A percentile compares a stretch with the other conserved stretches of the same genome.
These are phyloP conservation scores for Quercus ilex DNA, from an alignment of 306 rosid species.

Conservation along the genomic window DNA sequence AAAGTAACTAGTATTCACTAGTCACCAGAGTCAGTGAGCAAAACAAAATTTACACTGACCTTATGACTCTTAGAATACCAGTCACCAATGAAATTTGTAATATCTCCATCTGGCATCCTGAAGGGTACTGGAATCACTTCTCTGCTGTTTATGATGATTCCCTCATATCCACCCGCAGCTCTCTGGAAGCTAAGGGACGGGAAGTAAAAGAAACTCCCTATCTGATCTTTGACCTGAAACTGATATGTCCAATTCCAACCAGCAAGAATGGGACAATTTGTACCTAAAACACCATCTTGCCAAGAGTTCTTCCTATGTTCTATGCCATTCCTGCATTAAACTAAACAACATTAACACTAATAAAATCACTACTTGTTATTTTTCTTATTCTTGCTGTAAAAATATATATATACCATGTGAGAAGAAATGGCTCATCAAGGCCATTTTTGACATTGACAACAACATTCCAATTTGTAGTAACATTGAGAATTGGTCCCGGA, in stretches of 20 bases:
- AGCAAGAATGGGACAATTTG: conserved; percentile 95
- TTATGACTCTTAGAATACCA: conserved; percentile 84
- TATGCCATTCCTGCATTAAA: conserved; percentile 75
- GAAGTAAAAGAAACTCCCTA: conserved; percentile 94
- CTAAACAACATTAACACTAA: conserved; percentile 33
- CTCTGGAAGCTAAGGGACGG: conserved; percentile 83
- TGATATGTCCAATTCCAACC: conserved; percentile 98
- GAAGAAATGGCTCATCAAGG: conserved; percentile 87
- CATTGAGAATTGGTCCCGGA: conserved; percentile 80
- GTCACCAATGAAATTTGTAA: conserved; percentile 74
- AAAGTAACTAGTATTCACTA: not conserved
- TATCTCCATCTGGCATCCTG: conserved; percentile 82
- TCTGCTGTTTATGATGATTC: conserved; percentile 74
- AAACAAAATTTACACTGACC: conserved; percentile 36
- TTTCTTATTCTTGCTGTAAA: conserved; percentile 8
- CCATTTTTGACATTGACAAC: conserved; percentile 79
- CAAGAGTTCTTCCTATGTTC: conserved; percentile 86
- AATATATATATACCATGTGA: conserved; percentile 65
- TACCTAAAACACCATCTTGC: conserved; percentile 96
- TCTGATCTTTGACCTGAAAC: conserved; percentile 95
- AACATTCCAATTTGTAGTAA: conserved; percentile 94
- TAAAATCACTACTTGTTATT: conserved; percentile 19
- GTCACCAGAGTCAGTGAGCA: not conserved
- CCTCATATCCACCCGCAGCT: conserved; percentile 94
- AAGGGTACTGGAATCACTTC: conserved; percentile 75